Base-by-base conservation (phyloP, 305 asterid genomes). In the Andrographis paniculata region DNA sequence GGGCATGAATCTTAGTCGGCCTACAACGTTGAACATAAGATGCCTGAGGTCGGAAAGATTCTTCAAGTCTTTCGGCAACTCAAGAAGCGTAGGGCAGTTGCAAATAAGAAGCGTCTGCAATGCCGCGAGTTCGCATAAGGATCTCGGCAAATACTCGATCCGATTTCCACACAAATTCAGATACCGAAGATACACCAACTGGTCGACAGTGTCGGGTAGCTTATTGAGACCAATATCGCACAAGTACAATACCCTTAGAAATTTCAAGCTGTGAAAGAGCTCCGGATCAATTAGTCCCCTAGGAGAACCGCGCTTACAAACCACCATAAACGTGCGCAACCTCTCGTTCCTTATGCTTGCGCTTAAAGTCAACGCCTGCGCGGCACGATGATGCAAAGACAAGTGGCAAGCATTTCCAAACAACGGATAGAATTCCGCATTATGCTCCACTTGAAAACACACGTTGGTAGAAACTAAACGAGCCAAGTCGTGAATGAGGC, bases 21-120 rank as follows among this genome's bases (percentile, higher is more conserved):
- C 42, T 38, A 20, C 30, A 17, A 45, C 31, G 45, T 71, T 68
- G 28, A 71, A 50, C 2, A 59, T 49, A 19, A 71, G 65, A 64
- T 71, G 78, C 27, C 64, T 41, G n/a, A 71, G 57, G 43, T 52
- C 60, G 11, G 47, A 56, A n/a, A 71, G 67, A 31, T 48, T 66
- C 52, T 42, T 40, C 46, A 65, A 56, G 39, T 62, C 50, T 21
- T 36, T 18, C 0, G 73, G 73, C 40, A 65, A 45, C 40, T 22
- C 57, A 42, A 6, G 17, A 56, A 66, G 61, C 13, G 45, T 9
- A 36, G 20, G 14, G 55, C 72, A 66, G 10, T 28, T 27, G 1
- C 15, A 38, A 15, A 66, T 63, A 31, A 52, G 56, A 6, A 66
- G 65, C 1, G 61, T 66, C 17, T 71, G 68, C 20, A 66, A 45